Percentiles rank a stretch among this genome's conserved stretches.
Evolutionary conservation across 2,329 filamentous ascomycete genomes (phyloP).

Genomic region (Fusarium sublunatum): DNA sequence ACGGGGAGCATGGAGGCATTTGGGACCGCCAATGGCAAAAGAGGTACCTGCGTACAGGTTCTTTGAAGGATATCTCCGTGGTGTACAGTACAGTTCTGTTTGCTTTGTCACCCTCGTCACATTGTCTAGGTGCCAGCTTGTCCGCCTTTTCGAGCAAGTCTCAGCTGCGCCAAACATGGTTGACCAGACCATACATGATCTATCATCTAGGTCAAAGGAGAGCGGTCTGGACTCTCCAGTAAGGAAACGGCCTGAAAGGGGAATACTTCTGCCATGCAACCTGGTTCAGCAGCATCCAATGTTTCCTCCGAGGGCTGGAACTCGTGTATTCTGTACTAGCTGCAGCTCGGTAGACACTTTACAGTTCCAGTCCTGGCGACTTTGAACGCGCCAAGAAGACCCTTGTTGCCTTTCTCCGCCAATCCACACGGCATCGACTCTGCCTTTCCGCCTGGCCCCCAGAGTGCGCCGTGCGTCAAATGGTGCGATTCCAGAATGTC

Average conservation of each 20-base stretch:
- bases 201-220: constrained; percentile 4
- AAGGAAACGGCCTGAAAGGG: constrained; percentile 14
- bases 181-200: neutral
- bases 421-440: constrained; percentile 24
- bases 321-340: constrained; percentile 15
- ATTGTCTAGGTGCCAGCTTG: constrained; percentile 19
- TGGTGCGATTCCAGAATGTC: constrained; percentile 32
- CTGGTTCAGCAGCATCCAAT: constrained; percentile 15
- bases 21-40: constrained; percentile 25
- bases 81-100: constrained; percentile 7
- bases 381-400: constrained; percentile 21
- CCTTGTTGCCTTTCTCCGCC: constrained; percentile 28
- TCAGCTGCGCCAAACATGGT: constrained; percentile 8
- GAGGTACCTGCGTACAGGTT: constrained; percentile 13
- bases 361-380: constrained; percentile 30
- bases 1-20: constrained; percentile 1
- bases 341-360: constrained; percentile 15
- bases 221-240: constrained; percentile 16
- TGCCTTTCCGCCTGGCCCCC: constrained; percentile 10
- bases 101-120: constrained; percentile 15
- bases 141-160: constrained; percentile 17
- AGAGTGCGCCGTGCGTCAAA: constrained; percentile 28
- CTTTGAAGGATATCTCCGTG: neutral
- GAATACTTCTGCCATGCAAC: constrained; percentile 26
- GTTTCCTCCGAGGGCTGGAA: constrained; percentile 5